Evolutionary conservation across 2,329 filamentous ascomycete genomes (phyloP), one percentile per base, ranked within the genome.

Genomic region (Verticillium longisporum): DNA sequence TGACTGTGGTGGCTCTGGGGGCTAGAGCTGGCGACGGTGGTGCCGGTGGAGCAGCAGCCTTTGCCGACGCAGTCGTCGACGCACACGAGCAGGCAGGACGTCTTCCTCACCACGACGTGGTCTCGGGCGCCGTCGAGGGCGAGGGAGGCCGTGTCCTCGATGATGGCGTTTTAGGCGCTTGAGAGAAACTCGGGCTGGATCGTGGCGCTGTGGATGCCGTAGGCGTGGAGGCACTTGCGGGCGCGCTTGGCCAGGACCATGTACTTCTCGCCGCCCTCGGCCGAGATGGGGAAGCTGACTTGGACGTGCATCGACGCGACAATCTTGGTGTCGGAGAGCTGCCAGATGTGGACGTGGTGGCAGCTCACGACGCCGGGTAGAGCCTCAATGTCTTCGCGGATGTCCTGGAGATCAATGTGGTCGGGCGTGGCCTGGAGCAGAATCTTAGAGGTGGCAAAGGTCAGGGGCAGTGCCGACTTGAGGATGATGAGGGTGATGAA

Each of bases 301-400:
- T 97, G 92, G 55, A 99, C 88, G 72, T 99, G 95, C 75, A 99
- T 85, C 11, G 90, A 95, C 13, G 95, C 94, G 41, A 99, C 89
- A 37, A 97, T 82, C 78, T 97, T 97, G 59, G 92, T 95, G 72
- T 98, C 94, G 15, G 90, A 96, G 37, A 99, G 84, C 74, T 98
- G 94, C 95, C 95, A 99, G 64, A 99, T 92, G 73, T 99, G 95
- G 26, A 99, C 83, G 73, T 99, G 94, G 75, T 99, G 95, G 71
- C 92, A 97, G 72, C 90, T 92, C 63, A 95, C 80, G 56, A 99
- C 90, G 53, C 93, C 93, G 0, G 90, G 89, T 6, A 99, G 85
- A 15, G 84, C 78, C 71, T 93, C 86, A 59, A 99, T 97, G 72
- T 99, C 95, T 66, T 94, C 88, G 66, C 92, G 90, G 74, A 99